Conservation (phyloP, 345 rosid species). For the Eucalyptus marginata region DNA sequence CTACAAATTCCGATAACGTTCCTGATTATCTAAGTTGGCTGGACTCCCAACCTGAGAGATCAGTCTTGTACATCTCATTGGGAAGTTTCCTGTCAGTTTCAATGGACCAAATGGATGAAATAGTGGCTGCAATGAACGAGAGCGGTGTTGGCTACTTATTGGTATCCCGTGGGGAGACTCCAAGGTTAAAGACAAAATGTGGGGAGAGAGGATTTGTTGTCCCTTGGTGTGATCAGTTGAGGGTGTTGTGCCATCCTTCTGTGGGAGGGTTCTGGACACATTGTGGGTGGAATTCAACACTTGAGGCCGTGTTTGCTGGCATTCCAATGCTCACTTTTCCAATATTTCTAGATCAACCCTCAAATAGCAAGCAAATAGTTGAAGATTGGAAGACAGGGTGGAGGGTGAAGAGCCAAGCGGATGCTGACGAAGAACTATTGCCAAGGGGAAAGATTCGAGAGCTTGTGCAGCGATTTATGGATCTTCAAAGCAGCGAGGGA, state of each 20-base stretch:
- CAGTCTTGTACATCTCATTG: slow-evolving; percentile 20
- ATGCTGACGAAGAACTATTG: slow-evolving; percentile 2
- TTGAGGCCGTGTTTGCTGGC: slow-evolving; percentile 36
- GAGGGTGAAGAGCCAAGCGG: slow-evolving; percentile 7
- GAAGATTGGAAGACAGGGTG: slow-evolving; percentile 51
- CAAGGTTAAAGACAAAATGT: background rate
- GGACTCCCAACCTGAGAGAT: slow-evolving; percentile 9
- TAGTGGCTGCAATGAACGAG: slow-evolving; percentile 3
- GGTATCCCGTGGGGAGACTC: slow-evolving; percentile 20
- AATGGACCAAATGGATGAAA: slow-evolving; percentile 19
- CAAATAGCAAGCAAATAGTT: slow-evolving; percentile 31
- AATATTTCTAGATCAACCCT: slow-evolving; percentile 26
- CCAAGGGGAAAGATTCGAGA: slow-evolving; percentile 11
- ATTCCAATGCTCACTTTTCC: slow-evolving; percentile 43
- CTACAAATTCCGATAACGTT: background rate
- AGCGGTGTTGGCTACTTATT: slow-evolving; percentile 14
- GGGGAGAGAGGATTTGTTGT: background rate
- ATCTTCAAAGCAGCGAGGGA: slow-evolving; percentile 3
- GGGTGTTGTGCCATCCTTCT: slow-evolving; percentile 35
- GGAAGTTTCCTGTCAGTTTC: slow-evolving; percentile 30
- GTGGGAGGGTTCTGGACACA: slow-evolving; percentile 63
- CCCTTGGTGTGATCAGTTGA: slow-evolving; percentile 23
- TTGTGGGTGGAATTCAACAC: slow-evolving; percentile 55
- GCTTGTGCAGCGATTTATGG: slow-evolving; percentile 11
- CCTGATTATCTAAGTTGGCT: slow-evolving; percentile 12